Conservation (phyloP, 345 rosid species). For the Eutrema heterophyllum region DNA sequence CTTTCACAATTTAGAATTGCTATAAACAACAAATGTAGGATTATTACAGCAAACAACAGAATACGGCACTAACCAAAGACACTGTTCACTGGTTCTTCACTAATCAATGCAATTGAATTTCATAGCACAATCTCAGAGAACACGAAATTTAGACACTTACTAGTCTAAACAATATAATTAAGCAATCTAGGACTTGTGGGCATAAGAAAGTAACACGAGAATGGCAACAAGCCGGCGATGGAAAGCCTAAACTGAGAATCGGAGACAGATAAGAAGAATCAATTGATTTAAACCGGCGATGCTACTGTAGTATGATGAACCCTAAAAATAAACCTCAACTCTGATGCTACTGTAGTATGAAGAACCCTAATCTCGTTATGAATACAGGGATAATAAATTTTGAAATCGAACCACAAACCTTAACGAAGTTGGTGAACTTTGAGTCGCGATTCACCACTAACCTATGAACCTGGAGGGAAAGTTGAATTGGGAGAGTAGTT, state of each 20-base stretch:
- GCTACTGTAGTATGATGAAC: too few relatives aligned
- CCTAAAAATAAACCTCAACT: too few relatives aligned
- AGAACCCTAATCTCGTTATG: too few relatives aligned
- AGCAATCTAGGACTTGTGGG: neutral
- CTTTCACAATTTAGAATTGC: neutral
- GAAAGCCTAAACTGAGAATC: neutral
- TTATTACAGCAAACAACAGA: neutral
- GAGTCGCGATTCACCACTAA: conserved; percentile 94
- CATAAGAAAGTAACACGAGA: neutral
- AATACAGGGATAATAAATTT: too few relatives aligned
- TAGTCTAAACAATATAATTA: neutral
- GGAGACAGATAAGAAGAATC: neutral
- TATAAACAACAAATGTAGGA: neutral
- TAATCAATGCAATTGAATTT: neutral
- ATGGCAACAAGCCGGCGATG: neutral
- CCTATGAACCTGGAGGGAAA: conserved; percentile 79
- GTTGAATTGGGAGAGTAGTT: too few relatives aligned
- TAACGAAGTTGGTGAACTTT: too few relatives aligned
- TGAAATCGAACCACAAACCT: too few relatives aligned
- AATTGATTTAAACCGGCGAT: too few relatives aligned
- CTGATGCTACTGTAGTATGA: too few relatives aligned
- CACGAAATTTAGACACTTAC: neutral
- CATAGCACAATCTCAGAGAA: neutral
- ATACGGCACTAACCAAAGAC: neutral
- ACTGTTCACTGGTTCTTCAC: neutral